Evolutionary conservation across 352 stramenopile species (phyloP).

Genomic region (Globisporangium rhizosaccharum): DNA sequence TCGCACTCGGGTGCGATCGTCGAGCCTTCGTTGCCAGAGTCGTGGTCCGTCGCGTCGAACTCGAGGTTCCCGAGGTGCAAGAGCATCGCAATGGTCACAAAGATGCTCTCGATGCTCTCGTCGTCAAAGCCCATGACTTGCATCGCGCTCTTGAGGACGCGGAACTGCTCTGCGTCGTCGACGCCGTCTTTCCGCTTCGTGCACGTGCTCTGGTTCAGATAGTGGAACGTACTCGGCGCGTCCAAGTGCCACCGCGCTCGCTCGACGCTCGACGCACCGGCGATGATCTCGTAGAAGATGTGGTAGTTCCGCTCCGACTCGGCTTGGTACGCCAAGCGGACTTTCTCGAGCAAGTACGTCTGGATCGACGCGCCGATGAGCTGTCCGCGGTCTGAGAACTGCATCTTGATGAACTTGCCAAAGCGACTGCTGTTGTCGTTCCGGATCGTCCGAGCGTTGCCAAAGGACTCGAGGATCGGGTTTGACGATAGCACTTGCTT

Average conservation of each 20-base stretch:
- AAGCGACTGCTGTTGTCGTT: constrained; percentile 97
- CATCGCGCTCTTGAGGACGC: constrained; percentile 68
- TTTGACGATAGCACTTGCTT: constrained; percentile 96
- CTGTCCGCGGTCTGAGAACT: constrained; percentile 75
- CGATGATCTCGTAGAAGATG: constrained; percentile 95
- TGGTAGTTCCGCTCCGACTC: constrained; percentile 94
- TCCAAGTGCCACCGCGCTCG: constrained; percentile 63
- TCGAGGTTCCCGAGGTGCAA: constrained; percentile 95
- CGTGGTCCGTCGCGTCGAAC: constrained; percentile 69
- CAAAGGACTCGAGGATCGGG: constrained; percentile 98
- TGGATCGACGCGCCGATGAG: constrained; percentile 91
- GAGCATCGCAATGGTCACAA: constrained; percentile 87
- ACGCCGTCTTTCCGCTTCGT: constrained; percentile 82
- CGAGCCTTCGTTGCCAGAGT: constrained; percentile 63
- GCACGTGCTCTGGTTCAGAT: constrained; percentile 88
- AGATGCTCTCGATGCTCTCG: constrained; percentile 89
- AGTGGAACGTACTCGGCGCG: constrained; percentile 74
- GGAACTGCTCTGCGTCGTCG: constrained; percentile 88
- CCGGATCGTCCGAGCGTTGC: constrained; percentile 95
- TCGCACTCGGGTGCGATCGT: constrained; percentile 44
- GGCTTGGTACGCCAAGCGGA: constrained; percentile 91
- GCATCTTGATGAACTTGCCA: constrained; percentile 97
- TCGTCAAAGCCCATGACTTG: constrained; percentile 84
- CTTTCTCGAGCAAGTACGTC: constrained; percentile 96
- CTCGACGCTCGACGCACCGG: constrained; percentile 51